Conservation (phyloP, 1,139 yeast genomes). For the Pichiaceae sp. region DNA sequence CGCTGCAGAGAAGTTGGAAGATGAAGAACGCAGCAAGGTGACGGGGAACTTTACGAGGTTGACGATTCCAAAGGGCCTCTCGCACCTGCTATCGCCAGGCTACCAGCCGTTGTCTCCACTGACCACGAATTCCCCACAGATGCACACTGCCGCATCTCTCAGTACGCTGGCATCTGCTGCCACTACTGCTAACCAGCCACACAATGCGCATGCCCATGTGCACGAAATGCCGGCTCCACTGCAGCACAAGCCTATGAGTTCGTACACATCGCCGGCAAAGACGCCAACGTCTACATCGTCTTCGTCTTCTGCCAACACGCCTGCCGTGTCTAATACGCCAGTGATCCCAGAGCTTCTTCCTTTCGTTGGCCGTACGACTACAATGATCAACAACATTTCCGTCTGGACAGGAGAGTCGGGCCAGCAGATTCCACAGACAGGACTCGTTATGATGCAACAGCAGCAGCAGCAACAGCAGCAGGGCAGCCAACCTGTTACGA, state of each 20-base stretch:
- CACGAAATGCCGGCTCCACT: no score
- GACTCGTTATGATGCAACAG: slow-evolving; percentile 17
- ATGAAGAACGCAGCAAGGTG: slow-evolving; percentile 33
- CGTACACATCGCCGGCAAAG: background rate
- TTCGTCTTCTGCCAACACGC: slow-evolving; percentile 4
- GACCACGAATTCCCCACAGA: background rate
- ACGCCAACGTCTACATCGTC: slow-evolving; percentile 2
- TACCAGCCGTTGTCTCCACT: background rate
- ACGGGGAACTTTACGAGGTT: slow-evolving; percentile 38
- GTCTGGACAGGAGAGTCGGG: slow-evolving; percentile 47
- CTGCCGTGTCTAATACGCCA: slow-evolving; percentile 8
- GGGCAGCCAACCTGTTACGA: no score
- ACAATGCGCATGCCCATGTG: no score
- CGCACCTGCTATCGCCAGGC: slow-evolving; percentile 28
- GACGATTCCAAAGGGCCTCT: slow-evolving; percentile 41
- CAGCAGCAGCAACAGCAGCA: slow-evolving; percentile 3
- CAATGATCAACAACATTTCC: slow-evolving; percentile 54
- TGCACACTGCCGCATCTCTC: background rate
- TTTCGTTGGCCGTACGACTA: slow-evolving; percentile 44
- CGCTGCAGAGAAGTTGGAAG: slow-evolving; percentile 35
- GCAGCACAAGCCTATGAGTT: background rate
- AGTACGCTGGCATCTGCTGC: background rate
- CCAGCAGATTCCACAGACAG: slow-evolving; percentile 27
- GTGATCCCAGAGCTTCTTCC: slow-evolving; percentile 28
- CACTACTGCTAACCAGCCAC: background rate